Conservation (phyloP, 495 filamentous ascomycete genomes). For the Clavariopsis aquatica region DNA sequence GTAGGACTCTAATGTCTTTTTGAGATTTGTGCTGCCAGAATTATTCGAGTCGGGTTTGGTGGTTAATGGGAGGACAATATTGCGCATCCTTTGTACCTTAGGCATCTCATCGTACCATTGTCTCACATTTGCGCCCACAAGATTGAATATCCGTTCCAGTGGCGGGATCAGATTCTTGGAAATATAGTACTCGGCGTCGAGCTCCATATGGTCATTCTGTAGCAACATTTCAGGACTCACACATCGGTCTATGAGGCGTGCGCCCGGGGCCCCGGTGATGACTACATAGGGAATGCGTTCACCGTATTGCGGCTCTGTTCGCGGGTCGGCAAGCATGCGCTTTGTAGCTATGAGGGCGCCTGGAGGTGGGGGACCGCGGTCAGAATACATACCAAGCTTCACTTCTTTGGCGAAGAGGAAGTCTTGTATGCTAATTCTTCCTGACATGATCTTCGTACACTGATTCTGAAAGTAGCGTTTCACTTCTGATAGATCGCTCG, state of each 20-base stretch:
- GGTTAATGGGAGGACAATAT: slow-evolving; percentile 49
- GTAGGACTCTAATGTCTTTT: slow-evolving; percentile 82
- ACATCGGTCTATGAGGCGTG: slow-evolving; percentile 84
- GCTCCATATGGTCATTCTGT: slow-evolving; percentile 68
- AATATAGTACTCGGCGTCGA: slow-evolving; percentile 98
- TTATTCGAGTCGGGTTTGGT: slow-evolving; percentile 48
- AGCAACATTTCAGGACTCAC: slow-evolving; percentile 85
- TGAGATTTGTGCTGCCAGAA: slow-evolving; percentile 41
- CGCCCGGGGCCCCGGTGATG: slow-evolving; percentile 80
- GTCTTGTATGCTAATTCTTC: slow-evolving; percentile 85
- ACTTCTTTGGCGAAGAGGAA: slow-evolving; percentile 95
- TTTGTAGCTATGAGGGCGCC: slow-evolving; percentile 84
- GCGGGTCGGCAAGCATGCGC: slow-evolving; percentile 80
- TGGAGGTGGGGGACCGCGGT: slow-evolving; percentile 73
- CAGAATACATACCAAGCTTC: slow-evolving; percentile 85
- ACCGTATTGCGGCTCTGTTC: slow-evolving; percentile 90
- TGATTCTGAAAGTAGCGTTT: slow-evolving; percentile 90
- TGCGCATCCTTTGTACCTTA: slow-evolving; percentile 71
- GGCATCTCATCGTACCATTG: slow-evolving; percentile 98
- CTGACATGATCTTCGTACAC: slow-evolving; percentile 90
- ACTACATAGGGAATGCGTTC: slow-evolving; percentile 96
- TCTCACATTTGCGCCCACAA: slow-evolving; percentile 89
- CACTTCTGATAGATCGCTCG: slow-evolving; percentile 82
- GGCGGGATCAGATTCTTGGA: slow-evolving; percentile 93
- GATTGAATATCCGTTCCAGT: slow-evolving; percentile 93